phyloP scores from a whole-genome alignment of 1,284 basidiomycete species.

The Naganishia sp. region DNA sequence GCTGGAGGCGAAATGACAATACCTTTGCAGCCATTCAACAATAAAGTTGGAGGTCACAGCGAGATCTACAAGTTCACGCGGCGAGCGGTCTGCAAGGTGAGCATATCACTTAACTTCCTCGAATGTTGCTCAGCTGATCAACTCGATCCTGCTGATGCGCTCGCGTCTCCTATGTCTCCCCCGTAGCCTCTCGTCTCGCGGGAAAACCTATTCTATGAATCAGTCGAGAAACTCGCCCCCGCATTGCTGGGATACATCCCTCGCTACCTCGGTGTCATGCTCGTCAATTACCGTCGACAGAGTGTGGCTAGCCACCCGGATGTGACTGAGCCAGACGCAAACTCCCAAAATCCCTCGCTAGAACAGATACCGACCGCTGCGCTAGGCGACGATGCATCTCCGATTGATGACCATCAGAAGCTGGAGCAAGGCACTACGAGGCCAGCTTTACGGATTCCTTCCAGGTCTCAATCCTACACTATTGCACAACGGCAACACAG shows the following conservation, averaged over 20 bases:
- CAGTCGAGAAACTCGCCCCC: conserved; percentile 89
- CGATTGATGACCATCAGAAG: no score
- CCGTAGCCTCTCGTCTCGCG: conserved; percentile 86
- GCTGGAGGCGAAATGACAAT: conserved; percentile 69
- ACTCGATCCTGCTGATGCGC: neutral
- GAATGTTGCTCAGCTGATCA: neutral
- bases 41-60: conserved; percentile 96
- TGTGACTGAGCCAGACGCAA: conserved; percentile 47
- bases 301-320: conserved; percentile 38
- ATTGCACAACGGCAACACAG: conserved; percentile 24
- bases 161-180: conserved; percentile 2
- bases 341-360: neutral
- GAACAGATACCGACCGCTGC: neutral
- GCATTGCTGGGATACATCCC: conserved; percentile 90
- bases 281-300: conserved; percentile 83
- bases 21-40: conserved; percentile 90
- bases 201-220: conserved; percentile 97
- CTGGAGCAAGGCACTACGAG: conserved; percentile 1
- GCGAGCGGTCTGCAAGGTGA: conserved; percentile 95
- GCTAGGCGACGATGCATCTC: neutral
- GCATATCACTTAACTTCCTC: conserved; percentile 38
- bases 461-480: conserved; percentile 25
- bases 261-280: conserved; percentile 95
- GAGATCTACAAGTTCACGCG: conserved; percentile 98
- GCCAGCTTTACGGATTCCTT: conserved; percentile 15